Percentiles rank a stretch among this genome's conserved stretches.
Evolutionary conservation across 2,329 filamentous ascomycete genomes (phyloP).

Genomic region (Ophiosphaerella korrae): DNA sequence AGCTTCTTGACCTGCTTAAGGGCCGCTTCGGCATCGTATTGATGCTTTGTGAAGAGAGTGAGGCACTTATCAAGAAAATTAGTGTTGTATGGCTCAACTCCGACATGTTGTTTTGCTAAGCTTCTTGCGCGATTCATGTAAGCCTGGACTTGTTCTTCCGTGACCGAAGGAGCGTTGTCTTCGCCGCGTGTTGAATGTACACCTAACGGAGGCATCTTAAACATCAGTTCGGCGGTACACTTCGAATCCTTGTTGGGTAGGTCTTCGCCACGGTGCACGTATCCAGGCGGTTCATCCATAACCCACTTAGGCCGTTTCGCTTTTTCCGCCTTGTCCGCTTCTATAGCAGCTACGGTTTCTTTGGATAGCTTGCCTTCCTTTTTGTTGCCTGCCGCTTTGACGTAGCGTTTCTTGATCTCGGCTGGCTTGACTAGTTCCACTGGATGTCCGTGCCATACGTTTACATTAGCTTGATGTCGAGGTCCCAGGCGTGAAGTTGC

Average conservation of each 20-base stretch:
- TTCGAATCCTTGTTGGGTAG: slow-evolving; percentile 71
- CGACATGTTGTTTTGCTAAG: slow-evolving; percentile 65
- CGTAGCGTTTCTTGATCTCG: slow-evolving; percentile 79
- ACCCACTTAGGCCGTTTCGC: slow-evolving; percentile 91
- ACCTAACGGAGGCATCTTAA: slow-evolving; percentile 70
- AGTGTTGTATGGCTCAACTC: slow-evolving; percentile 76
- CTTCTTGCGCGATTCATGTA: slow-evolving; percentile 75
- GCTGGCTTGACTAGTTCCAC: slow-evolving; percentile 89
- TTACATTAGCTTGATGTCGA: slow-evolving; percentile 85
- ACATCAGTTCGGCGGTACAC: slow-evolving; percentile 76
- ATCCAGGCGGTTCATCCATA: slow-evolving; percentile 87
- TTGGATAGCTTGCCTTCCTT: slow-evolving; percentile 79
- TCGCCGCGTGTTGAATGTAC: slow-evolving; percentile 55
- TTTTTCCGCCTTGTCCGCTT: slow-evolving; percentile 78
- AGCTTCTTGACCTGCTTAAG: slow-evolving; percentile 71
- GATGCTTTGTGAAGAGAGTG: slow-evolving; percentile 71
- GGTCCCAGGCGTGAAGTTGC: slow-evolving; percentile 91
- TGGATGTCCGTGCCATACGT: slow-evolving; percentile 82
- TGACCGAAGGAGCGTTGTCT: slow-evolving; percentile 49
- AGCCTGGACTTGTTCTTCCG: slow-evolving; percentile 68
- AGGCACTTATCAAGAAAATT: slow-evolving; percentile 88
- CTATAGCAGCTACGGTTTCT: slow-evolving; percentile 76
- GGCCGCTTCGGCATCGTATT: slow-evolving; percentile 73
- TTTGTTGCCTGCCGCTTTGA: slow-evolving; percentile 67
- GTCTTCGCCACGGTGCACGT: slow-evolving; percentile 83